phyloP scores from a whole-genome alignment of 768 basidiomycete species.

The Paxillus ammoniavirescens region DNA sequence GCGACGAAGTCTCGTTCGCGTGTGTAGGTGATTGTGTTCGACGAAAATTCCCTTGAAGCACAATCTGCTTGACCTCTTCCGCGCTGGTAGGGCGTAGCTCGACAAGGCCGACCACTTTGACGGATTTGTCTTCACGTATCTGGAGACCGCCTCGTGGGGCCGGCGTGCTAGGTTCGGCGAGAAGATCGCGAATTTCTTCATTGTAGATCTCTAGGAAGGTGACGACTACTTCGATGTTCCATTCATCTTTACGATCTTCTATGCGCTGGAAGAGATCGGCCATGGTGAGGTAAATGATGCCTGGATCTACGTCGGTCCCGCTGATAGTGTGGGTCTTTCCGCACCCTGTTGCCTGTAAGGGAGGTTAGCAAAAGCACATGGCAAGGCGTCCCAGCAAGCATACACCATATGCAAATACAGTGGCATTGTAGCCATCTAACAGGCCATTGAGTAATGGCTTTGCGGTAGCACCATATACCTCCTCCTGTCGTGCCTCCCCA shows the following conservation, averaged over 20 bases:
- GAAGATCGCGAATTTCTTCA: constrained; percentile 95
- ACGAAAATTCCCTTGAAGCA: constrained; percentile 82
- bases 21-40: constrained; percentile 93
- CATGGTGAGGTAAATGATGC: constrained; percentile 97
- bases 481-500: constrained; percentile 75
- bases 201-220: constrained; percentile 99
- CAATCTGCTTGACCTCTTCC: constrained; percentile 93
- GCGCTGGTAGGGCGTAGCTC: constrained; percentile 80
- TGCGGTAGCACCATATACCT: constrained; percentile 85
- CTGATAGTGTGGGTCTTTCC: constrained; percentile 99
- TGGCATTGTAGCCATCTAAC: constrained; percentile 94
- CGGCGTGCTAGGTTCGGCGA: constrained; percentile 65
- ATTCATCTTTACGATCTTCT: constrained; percentile 81
- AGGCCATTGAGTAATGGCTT: constrained; percentile 82
- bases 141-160: constrained; percentile 82
- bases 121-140: constrained; percentile 92
- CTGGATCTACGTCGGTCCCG: constrained; percentile 83
- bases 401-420: constrained; percentile 98
- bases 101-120: constrained; percentile 84
- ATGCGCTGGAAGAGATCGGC: constrained; percentile 94
- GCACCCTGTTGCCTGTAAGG: constrained; percentile 93
- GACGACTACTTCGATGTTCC: constrained; percentile 84
- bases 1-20: constrained; percentile 94
- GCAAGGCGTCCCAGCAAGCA: constrained; percentile 30
- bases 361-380: constrained; percentile 10